These are phyloP conservation scores for Leccinum variicolor DNA, from an alignment of 768 basidiomycete species.

Conservation along the genomic window DNA sequence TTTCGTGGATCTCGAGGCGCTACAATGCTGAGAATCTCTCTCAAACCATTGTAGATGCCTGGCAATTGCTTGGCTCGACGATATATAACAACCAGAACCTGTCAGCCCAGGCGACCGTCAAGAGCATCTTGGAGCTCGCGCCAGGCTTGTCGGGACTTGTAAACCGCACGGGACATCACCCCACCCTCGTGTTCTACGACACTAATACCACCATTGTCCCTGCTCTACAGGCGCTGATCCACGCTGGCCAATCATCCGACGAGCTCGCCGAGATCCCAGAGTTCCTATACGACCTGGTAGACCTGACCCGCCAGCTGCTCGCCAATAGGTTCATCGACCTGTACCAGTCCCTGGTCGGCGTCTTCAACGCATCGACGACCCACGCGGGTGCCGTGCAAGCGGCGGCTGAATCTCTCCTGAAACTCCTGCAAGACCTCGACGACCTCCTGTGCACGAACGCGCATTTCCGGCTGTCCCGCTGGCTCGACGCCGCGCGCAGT, in stretches of 20 bases:
- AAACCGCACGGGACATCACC: slow-evolving; percentile 31
- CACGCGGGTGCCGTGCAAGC: slow-evolving; percentile 18
- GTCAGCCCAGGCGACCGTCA: slow-evolving; percentile 32
- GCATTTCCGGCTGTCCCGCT: slow-evolving; percentile 33
- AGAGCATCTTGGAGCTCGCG: slow-evolving; percentile 36
- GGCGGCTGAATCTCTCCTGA: slow-evolving; percentile 28
- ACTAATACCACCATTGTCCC: slow-evolving; percentile 63
- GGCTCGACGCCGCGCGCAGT: slow-evolving; percentile 34
- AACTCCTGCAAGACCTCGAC: slow-evolving; percentile 35
- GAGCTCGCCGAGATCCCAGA: slow-evolving; percentile 27
- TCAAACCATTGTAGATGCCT: slow-evolving; percentile 28
- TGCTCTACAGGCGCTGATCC: slow-evolving; percentile 67
- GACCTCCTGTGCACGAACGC: slow-evolving; percentile 30
- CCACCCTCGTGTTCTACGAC: slow-evolving; percentile 36
- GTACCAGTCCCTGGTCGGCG: slow-evolving; percentile 31
- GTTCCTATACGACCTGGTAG: slow-evolving; percentile 39
- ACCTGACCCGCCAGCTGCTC: slow-evolving; percentile 38
- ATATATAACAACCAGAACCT: slow-evolving; percentile 38
- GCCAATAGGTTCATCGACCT: slow-evolving; percentile 34
- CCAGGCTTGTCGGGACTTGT: slow-evolving; percentile 34
- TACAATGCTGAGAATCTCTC: slow-evolving; percentile 30
- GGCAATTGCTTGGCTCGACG: slow-evolving; percentile 34
- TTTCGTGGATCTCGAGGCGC: slow-evolving; percentile 35
- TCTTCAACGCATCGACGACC: slow-evolving; percentile 24
- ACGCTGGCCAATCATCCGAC: slow-evolving; percentile 18